These are phyloP conservation scores for Mrakia gelida DNA, from an alignment of 768 basidiomycete genomes.

Conservation along the genomic window DNA sequence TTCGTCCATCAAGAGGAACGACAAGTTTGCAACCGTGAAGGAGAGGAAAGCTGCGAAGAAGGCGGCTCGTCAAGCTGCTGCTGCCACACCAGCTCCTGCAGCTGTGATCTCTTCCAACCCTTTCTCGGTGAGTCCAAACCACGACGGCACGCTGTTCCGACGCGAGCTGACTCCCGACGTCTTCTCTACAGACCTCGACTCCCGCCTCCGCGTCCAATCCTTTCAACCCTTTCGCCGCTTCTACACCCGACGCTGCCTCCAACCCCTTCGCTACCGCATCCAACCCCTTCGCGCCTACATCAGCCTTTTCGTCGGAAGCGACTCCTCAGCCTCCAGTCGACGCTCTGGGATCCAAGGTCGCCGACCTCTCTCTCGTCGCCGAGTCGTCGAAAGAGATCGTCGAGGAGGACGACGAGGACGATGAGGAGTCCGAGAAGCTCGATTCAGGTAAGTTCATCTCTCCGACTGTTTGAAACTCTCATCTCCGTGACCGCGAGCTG, in stretches of 20 bases:
- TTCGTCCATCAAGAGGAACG: conserved; percentile 68
- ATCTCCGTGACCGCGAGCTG: neutral
- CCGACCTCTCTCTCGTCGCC: neutral
- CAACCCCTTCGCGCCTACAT: neutral
- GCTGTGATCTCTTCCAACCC: conserved; percentile 55
- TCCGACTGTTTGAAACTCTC: neutral
- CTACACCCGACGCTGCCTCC: neutral
- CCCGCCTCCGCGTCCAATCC: neutral
- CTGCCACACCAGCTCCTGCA: neutral
- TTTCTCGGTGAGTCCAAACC: conserved; percentile 56
- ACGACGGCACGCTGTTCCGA: no score
- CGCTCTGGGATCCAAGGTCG: conserved; percentile 1
- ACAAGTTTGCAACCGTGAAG: conserved; percentile 58
- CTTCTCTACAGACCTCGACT: neutral
- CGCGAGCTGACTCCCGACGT: neutral
- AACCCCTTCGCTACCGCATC: conserved; percentile 9
- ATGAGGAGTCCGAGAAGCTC: conserved; percentile 29
- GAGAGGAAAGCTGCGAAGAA: conserved; percentile 33
- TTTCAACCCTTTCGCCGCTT: conserved; percentile 20
- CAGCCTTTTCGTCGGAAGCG: neutral
- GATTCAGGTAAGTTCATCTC: conserved; percentile 14
- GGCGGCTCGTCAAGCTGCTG: conserved; percentile 22
- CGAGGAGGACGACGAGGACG: conserved; percentile 36
- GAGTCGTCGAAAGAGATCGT: conserved; percentile 20
- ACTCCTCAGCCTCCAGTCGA: conserved; percentile 6